Evolutionary conservation across 257 asterid genomes (phyloP), one percentile per base, ranked within the genome.

Genomic region (Plantago ovata): DNA sequence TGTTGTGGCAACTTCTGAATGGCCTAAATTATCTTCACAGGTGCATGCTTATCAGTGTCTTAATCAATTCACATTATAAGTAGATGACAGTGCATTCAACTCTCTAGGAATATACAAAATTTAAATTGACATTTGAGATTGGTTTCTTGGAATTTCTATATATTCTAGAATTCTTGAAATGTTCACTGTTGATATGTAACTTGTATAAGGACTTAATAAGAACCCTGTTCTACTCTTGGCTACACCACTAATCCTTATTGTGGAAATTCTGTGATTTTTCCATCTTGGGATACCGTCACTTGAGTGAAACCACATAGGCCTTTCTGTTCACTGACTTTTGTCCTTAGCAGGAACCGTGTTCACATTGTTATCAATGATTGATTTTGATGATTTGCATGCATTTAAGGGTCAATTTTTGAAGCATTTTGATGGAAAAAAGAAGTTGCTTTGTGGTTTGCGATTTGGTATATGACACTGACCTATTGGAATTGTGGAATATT

Each of bases 1-100:
- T 92, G 69, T 74, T 92, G 73, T 92, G 98, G 98, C 98, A 92
- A 86, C 95, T 92, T 78, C 95, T 92, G 70, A 92, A 92, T 75
- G 98, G 98, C 61, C 81, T 92, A 54, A 84, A 84, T 64, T 92
- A 88, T 75, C 98, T 92, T 72, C 98, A 92, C 84, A 88, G 96
- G 98, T 69, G 52, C 57, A 39, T 64, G 36, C 53, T 64, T 55
- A 61, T 48, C 3, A 10, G 20, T 3, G 7, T 48, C 18, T 12
- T 44, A 5, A 2, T 24, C 5, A 24, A 24, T 24, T 2, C 32
- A 24, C 5, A 24, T 24, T 5, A 2, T 24, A 2, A 2, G 5
- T 5, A 24, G 32, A 24, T 24, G 5, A 24, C 32, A 24, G 5
- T 24, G 32, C 2, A 24, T 24, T 24, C 32, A 24, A 24, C 32